These are phyloP conservation scores for Dactylonectria macrodidyma DNA, from an alignment of 2,329 filamentous ascomycete species.

Conservation along the genomic window DNA sequence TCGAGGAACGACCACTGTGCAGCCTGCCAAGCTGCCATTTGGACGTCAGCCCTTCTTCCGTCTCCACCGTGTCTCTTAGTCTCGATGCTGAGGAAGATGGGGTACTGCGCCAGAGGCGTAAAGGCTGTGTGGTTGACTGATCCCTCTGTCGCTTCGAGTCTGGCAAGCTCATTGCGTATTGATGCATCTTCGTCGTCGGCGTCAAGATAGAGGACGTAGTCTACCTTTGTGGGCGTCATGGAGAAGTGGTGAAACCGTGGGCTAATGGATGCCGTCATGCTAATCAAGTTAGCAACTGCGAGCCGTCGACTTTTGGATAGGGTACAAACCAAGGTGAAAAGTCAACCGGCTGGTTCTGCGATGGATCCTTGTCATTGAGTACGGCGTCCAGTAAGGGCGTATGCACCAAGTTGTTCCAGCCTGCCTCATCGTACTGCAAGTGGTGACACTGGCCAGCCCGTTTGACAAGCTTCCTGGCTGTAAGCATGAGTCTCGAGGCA, in stretches of 20 bases:
- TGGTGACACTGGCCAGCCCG: slow-evolving; percentile 12
- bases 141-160: slow-evolving; percentile 2
- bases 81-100: slow-evolving; percentile 26
- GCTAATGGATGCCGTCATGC: slow-evolving; percentile 22
- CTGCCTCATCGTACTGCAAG: slow-evolving; percentile 20
- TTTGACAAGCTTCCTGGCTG: slow-evolving; percentile 4
- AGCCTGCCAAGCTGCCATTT: slow-evolving; percentile 26
- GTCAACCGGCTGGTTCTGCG: neutral
- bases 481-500: slow-evolving; percentile 12
- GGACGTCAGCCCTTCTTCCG: slow-evolving; percentile 10
- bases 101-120: slow-evolving; percentile 7
- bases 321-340: slow-evolving; percentile 23
- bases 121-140: slow-evolving; percentile 28
- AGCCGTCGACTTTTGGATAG: neutral
- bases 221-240: slow-evolving; percentile 9
- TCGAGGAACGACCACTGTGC: slow-evolving; percentile 20
- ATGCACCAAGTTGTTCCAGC: slow-evolving; percentile 31
- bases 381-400: slow-evolving; percentile 18
- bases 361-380: neutral
- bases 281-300: slow-evolving; percentile 4
- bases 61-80: slow-evolving; percentile 21
- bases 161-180: neutral
- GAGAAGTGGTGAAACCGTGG: neutral
- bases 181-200: neutral
- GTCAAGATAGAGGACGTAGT: slow-evolving; percentile 25